Conservation (phyloP, 1,284 basidiomycete genomes). For the Ustilago vetiveriae region DNA sequence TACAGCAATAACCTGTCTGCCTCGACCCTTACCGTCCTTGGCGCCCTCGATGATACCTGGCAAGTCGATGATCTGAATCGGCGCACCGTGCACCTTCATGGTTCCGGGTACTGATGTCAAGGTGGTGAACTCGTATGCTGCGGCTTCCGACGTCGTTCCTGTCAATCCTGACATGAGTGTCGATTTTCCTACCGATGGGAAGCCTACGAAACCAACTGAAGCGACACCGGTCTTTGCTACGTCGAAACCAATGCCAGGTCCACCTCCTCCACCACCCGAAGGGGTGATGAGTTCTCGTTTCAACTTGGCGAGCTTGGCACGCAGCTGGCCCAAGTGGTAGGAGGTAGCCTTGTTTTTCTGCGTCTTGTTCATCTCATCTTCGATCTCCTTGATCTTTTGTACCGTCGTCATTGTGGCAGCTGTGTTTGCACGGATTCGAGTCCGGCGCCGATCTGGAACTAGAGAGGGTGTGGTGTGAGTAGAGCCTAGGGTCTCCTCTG, state of each 20-base stretch:
- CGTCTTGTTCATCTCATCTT: conserved; percentile 70
- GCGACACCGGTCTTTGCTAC: conserved; percentile 95
- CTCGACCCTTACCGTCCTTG: conserved; percentile 96
- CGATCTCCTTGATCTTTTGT: conserved; percentile 66
- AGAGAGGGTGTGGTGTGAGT: not conserved
- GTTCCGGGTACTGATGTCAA: conserved; percentile 87
- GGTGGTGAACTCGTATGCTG: conserved; percentile 94
- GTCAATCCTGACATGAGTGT: conserved; percentile 95
- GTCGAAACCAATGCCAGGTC: conserved; percentile 77
- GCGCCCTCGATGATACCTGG: conserved; percentile 98
- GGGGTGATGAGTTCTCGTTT: conserved; percentile 91
- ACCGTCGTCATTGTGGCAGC: conserved; percentile 53
- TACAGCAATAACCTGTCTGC: conserved; percentile 92
- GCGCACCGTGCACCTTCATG: conserved; percentile 85
- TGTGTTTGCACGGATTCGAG: conserved; percentile 22
- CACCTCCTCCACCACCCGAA: conserved; percentile 80
- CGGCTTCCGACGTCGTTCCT: conserved; percentile 96
- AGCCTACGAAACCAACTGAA: conserved; percentile 77
- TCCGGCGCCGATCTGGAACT: conserved; percentile 15
- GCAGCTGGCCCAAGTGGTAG: conserved; percentile 94
- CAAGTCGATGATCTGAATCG: conserved; percentile 76
- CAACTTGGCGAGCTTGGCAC: conserved; percentile 97
- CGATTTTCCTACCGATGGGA: conserved; percentile 75
- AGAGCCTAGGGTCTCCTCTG: no score
- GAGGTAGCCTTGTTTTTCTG: conserved; percentile 87